Conservation (phyloP, 2,329 filamentous ascomycete species). For the Fusarium succisae region DNA sequence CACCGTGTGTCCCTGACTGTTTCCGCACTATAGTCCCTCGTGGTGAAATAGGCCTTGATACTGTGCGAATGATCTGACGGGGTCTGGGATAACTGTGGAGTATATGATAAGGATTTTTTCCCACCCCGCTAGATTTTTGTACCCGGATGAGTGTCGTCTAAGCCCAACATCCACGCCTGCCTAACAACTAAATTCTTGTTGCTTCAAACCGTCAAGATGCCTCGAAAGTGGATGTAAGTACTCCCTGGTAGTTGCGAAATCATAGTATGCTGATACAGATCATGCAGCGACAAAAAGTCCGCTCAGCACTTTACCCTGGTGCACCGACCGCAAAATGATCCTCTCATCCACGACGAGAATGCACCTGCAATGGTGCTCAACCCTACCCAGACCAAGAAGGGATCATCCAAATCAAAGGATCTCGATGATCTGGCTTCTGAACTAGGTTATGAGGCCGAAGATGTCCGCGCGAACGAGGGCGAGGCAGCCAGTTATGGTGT, state of each 20-base stretch:
- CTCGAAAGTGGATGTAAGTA: conserved; percentile 30
- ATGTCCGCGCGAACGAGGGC: conserved; percentile 88
- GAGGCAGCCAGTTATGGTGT: conserved; percentile 94
- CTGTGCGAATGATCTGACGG: conserved; percentile 43
- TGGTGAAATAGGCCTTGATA: neutral
- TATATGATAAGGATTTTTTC: conserved; percentile 44
- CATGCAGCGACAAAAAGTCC: conserved; percentile 78
- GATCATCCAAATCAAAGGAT: conserved; percentile 64
- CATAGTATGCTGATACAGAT: conserved; percentile 13
- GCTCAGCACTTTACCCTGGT: conserved; percentile 94
- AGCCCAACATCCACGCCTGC: conserved; percentile 40
- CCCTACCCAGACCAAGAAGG: conserved; percentile 60
- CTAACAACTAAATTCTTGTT: conserved; percentile 22
- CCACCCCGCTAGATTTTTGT: conserved; percentile 46
- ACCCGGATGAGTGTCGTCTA: conserved; percentile 39
- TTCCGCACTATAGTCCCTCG: conserved; percentile 43
- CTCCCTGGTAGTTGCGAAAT: no score
- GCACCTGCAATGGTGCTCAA: conserved; percentile 93
- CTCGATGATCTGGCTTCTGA: conserved; percentile 80
- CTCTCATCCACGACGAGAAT: conserved; percentile 90
- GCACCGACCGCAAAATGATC: conserved; percentile 96
- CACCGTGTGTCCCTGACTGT: conserved; percentile 3
- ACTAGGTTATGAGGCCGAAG: conserved; percentile 72
- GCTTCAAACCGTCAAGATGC: conserved; percentile 64
- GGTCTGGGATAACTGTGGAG: conserved; percentile 40